phyloP scores from a whole-genome alignment of 441 rosid genomes.

The Theobroma grandiflorum region DNA sequence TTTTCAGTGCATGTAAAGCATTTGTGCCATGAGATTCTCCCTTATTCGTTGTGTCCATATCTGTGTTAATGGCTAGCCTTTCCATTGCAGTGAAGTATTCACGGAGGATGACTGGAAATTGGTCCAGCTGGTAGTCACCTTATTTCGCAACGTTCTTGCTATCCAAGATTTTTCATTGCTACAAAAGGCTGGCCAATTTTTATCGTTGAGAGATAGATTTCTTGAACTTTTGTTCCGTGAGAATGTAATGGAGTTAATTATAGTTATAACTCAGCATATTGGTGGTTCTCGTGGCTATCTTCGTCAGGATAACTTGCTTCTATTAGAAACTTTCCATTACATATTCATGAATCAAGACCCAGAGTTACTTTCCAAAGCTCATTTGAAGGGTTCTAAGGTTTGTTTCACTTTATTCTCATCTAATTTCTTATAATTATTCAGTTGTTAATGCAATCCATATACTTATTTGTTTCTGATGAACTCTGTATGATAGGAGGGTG shows the following conservation, averaged over 20 bases:
- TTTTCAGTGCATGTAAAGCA: not conserved
- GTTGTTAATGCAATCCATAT: conserved; percentile 11
- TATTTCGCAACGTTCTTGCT: conserved; percentile 88
- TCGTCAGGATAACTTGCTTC: conserved; percentile 86
- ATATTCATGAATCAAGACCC: conserved; percentile 85
- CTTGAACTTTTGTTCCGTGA: conserved; percentile 81
- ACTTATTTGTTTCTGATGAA: conserved; percentile 21
- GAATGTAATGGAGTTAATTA: conserved; percentile 82
- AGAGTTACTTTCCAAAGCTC: conserved; percentile 68
- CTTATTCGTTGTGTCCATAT: conserved; percentile 13
- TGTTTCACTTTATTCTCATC: conserved; percentile 23
- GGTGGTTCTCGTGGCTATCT: conserved; percentile 61
- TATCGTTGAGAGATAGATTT: conserved; percentile 83
- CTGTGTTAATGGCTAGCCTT: conserved; percentile 5
- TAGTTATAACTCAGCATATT: conserved; percentile 76
- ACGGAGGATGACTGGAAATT: conserved; percentile 97
- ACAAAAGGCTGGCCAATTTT: conserved; percentile 76
- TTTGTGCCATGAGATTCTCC: not conserved
- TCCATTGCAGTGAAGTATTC: conserved; percentile 67
- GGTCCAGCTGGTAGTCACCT: conserved; percentile 89
- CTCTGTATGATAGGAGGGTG: conserved; percentile 51
- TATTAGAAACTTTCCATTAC: conserved; percentile 80
- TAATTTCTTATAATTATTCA: conserved; percentile 4
- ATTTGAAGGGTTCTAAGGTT: conserved; percentile 57
- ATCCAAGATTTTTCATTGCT: conserved; percentile 71